Evolutionary conservation across 179 eudicot species (phyloP), one percentile per base, ranked within the genome.

Genomic region (Gypsophila paniculata): DNA sequence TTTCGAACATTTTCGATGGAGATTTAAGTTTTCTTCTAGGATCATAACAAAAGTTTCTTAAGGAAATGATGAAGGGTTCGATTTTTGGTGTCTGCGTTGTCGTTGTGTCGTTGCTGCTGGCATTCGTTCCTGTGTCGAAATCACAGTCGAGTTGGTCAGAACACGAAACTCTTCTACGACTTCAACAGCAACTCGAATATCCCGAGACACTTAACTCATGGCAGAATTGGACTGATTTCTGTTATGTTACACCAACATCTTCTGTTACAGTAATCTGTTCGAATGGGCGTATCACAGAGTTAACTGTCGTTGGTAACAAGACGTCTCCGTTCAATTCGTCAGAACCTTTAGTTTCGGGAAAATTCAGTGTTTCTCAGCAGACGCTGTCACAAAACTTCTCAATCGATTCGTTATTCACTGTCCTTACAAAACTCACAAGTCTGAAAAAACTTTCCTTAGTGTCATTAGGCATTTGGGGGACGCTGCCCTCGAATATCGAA

Each of bases 391-490:
- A 17, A 0, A 80, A 65, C 44, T 91, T 94, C 82, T 84, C 90
- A 68, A 84, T 80, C 2, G 99, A 87, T 67, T 84, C 99, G 0
- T 72, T 94, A 71, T 89, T 94, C 80, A 87, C 97, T 26, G 81
- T 74, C 49, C 39, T 89, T 1, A 85, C 99, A 13, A 91, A 90
- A 82, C 94, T 94, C 29, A 54, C 89, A n/a, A 77, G 66, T 51
- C 77, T 91, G 76, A 78, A 80, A 53, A 78, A 42, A 13, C 57
- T 94, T 19, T 84, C 96, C 0, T 79, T 94, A 7, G 89, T 91
- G 15, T 89, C 96, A 8, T 36, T 91, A 17, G 97, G 99, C 5
- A 36, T 94, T 5, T 94, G 99, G 99, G 97, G 99, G 7, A 77
- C 85, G 17, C 42, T 94, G 29, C 99, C 99, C 1, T n/a, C 78